These are phyloP conservation scores for Microascus cirrosus DNA, from an alignment of 2,329 filamentous ascomycete species.

Conservation along the genomic window DNA sequence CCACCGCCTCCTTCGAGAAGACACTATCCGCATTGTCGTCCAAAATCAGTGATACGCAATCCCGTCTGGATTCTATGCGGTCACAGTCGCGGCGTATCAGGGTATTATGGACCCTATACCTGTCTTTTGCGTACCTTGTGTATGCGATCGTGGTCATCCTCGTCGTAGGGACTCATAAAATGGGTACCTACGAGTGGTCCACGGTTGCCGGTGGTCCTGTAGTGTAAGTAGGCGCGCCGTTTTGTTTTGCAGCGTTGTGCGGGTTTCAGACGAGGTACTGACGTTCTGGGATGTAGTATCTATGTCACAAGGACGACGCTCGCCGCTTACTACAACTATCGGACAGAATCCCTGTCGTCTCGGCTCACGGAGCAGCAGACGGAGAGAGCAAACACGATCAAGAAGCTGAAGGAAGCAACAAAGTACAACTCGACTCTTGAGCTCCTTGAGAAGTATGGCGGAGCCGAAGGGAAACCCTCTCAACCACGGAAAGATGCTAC, in stretches of 20 bases:
- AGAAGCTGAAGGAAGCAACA: slow-evolving; percentile 87
- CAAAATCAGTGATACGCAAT: slow-evolving; percentile 68
- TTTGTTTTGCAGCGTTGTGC: background rate
- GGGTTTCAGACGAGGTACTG: background rate
- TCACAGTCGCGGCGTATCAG: slow-evolving; percentile 66
- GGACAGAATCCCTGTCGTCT: slow-evolving; percentile 57
- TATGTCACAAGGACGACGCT: slow-evolving; percentile 59
- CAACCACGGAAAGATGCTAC: background rate
- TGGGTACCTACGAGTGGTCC: slow-evolving; percentile 67
- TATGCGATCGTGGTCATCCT: slow-evolving; percentile 72
- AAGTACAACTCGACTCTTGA: slow-evolving; percentile 93
- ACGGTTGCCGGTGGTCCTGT: slow-evolving; percentile 69
- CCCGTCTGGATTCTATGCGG: slow-evolving; percentile 62
- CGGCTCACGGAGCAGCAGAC: slow-evolving; percentile 65
- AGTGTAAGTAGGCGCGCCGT: slow-evolving; percentile 38
- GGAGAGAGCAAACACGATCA: slow-evolving; percentile 77
- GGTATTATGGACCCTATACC: slow-evolving; percentile 82
- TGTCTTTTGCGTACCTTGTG: slow-evolving; percentile 81
- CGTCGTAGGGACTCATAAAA: slow-evolving; percentile 73
- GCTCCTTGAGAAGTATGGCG: slow-evolving; percentile 88
- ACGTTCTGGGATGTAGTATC: slow-evolving; percentile 44
- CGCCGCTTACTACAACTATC: slow-evolving; percentile 67
- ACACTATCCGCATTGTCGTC: slow-evolving; percentile 68
- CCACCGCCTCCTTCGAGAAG: slow-evolving; percentile 89
- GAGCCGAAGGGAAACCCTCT: slow-evolving; percentile 36